Base-by-base conservation (phyloP, 2,329 filamentous ascomycete species). In the Colletotrichum musicola region DNA sequence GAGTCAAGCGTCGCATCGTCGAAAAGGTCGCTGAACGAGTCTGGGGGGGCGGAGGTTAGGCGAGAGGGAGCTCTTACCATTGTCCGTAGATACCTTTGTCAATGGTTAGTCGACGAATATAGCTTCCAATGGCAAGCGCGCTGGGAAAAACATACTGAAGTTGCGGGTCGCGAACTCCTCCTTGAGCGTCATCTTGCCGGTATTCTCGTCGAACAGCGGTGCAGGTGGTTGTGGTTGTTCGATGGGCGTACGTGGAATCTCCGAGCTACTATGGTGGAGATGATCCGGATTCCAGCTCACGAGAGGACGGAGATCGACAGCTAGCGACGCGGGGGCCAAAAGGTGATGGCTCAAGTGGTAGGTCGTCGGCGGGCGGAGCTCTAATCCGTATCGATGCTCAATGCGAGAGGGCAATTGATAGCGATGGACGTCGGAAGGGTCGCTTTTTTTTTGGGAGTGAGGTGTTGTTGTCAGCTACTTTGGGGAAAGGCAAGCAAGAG, bases 121-220 rank as follows among this genome's bases (percentile, higher is more conserved):
- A 16, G 55, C 10, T 53, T 40, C 49, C 20, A 69, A 35, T 35
- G 30, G 30, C 30, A 69, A 72, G 62, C 74, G 71, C 69, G 38
- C 6, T 14, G 14, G 18, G 46, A 38, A 44, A 68, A 30, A 83
- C 90, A 76, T 85, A 92, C 90, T 93, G 82, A 93, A 93, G 82
- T 93, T 93, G 76, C 90, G 85, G 70, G 90, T 91, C 78, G 86
- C 86, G 78, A 93, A 91, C 81, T 92, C 90, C 77, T 92, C 90
- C 81, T 88, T 88, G 82, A 92, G 85, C 79, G 89, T 87, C 90
- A 92, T 92, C 72, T 82, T 90, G 85, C 74, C 77, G 75, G 72
- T 74, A 67, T 65, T 58, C 70, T 58, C 25, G 54, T 62, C 60
- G 18, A 66, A 54, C 42, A 40, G 57, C 54, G 49, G 25, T 53